Evolutionary conservation across 495 filamentous ascomycete genomes (phyloP).

Genomic region (Penicillium malachiteum): DNA sequence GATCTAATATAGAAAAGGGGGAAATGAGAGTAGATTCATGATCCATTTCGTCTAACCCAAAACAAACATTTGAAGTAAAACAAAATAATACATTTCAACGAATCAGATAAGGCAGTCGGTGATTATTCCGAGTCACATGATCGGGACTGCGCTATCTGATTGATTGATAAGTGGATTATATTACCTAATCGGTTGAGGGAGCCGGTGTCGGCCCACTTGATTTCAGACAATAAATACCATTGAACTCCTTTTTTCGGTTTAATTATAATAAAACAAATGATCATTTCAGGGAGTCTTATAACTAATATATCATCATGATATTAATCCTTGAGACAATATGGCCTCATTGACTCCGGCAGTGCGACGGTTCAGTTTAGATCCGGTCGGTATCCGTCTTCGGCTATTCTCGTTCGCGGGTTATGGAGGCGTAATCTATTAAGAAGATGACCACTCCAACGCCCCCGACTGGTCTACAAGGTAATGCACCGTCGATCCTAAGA

Average conservation of each 20-base stretch:
- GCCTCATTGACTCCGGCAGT: not conserved
- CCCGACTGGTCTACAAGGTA: slow-evolving; percentile 4
- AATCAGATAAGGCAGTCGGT: slow-evolving; percentile 2
- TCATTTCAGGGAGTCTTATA: not conserved
- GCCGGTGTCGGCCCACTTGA: slow-evolving; percentile 8
- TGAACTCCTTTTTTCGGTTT: not conserved
- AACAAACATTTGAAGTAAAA: no score
- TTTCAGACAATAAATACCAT: not conserved
- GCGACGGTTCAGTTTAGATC: slow-evolving; percentile 4
- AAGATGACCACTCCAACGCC: slow-evolving; percentile 6
- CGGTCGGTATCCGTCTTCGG: slow-evolving; percentile 1
- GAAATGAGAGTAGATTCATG: no score
- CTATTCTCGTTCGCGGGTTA: not conserved
- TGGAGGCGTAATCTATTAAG: not conserved
- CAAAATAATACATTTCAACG: no score
- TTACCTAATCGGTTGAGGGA: slow-evolving; percentile 2
- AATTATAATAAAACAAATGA: no score
- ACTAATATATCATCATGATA: no score
- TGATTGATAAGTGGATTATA: slow-evolving; percentile 20
- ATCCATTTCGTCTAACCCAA: not conserved
- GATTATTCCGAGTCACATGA: not conserved
- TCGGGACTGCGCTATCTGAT: slow-evolving; percentile 19
- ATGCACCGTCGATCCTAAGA: slow-evolving; percentile 26
- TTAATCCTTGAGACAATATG: no score
- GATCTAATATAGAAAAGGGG: not conserved